Percentiles rank a stretch among this genome's conserved stretches.
Conservation (phyloP, 1,284 basidiomycete genomes). For the Leccinum subfulvum region DNA sequence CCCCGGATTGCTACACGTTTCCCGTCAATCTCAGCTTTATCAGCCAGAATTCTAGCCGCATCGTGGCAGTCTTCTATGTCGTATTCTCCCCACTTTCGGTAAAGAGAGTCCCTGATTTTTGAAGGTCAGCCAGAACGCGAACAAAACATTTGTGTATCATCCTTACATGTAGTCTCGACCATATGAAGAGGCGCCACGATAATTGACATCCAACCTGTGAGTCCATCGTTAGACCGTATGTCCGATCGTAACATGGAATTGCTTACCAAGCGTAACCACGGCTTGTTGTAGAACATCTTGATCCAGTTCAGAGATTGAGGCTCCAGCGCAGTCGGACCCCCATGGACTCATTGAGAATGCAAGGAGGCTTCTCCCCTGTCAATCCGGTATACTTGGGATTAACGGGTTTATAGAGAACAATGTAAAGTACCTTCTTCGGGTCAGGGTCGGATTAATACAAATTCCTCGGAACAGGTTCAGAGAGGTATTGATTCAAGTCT, state of each 20-base stretch:
- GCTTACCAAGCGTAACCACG: constrained; percentile 29
- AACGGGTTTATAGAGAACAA: constrained; percentile 20
- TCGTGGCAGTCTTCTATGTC: constrained; percentile 22
- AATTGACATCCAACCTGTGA: constrained; percentile 25
- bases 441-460: background rate
- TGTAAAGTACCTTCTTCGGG: constrained; percentile 12
- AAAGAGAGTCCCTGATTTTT: constrained; percentile 11
- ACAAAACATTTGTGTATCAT: background rate
- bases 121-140: background rate
- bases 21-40: constrained; percentile 19
- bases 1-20: constrained; percentile 59
- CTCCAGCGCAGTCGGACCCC: constrained; percentile 25
- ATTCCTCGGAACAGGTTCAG: constrained; percentile 10
- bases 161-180: constrained; percentile 24
- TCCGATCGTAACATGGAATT: background rate
- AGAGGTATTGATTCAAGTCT: constrained; percentile 12
- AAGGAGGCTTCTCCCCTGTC: constrained; percentile 22
- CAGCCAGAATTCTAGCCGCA: constrained; percentile 7
- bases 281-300: constrained; percentile 29
- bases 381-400: constrained; percentile 23
- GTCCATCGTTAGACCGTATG: background rate
- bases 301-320: constrained; percentile 21
- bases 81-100: constrained; percentile 20
- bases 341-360: constrained; percentile 22
- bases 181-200: constrained; percentile 27